phyloP scores from a whole-genome alignment of 768 basidiomycete species.

The Heimioporus sp. region DNA sequence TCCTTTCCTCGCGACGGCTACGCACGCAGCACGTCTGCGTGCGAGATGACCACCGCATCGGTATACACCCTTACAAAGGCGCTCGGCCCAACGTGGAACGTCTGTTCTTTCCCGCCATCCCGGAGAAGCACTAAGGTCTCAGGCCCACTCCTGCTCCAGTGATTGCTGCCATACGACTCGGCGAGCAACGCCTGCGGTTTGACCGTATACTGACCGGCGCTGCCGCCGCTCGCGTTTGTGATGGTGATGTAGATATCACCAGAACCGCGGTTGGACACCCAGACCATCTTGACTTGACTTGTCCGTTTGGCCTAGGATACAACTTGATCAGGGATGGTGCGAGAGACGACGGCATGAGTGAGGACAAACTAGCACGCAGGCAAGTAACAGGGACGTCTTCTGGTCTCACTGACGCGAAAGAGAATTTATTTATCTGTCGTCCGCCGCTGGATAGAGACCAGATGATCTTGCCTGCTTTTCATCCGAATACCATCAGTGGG shows the following conservation, averaged over 20 bases:
- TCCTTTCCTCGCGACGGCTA: neutral
- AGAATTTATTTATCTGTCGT: neutral
- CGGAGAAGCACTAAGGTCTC: slow-evolving; percentile 9
- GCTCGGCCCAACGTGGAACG: slow-evolving; percentile 9
- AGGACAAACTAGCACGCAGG: neutral
- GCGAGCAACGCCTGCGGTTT: neutral
- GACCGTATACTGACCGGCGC: neutral
- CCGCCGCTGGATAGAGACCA: neutral
- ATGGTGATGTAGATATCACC: neutral
- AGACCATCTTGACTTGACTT: slow-evolving; percentile 9
- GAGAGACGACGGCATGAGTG: neutral
- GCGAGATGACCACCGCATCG: slow-evolving; percentile 10
- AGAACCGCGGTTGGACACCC: slow-evolving; percentile 12
- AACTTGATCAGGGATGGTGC: too few relatives aligned
- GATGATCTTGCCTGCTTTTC: neutral
- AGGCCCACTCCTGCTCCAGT: slow-evolving; percentile 5
- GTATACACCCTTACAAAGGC: slow-evolving; percentile 13
- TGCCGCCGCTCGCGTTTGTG: slow-evolving; percentile 10
- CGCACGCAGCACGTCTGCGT: slow-evolving; percentile 2
- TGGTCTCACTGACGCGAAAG: neutral
- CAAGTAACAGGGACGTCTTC: neutral
- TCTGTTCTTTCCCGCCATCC: slow-evolving; percentile 9
- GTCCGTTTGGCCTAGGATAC: too few relatives aligned
- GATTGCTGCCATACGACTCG: slow-evolving; percentile 2
- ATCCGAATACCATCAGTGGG: too few relatives aligned